A percentile compares a stretch with the other conserved stretches of the same genome.
Evolutionary conservation across 2,329 filamentous ascomycete species (phyloP).

Genomic region (Colletotrichum orbiculare): DNA sequence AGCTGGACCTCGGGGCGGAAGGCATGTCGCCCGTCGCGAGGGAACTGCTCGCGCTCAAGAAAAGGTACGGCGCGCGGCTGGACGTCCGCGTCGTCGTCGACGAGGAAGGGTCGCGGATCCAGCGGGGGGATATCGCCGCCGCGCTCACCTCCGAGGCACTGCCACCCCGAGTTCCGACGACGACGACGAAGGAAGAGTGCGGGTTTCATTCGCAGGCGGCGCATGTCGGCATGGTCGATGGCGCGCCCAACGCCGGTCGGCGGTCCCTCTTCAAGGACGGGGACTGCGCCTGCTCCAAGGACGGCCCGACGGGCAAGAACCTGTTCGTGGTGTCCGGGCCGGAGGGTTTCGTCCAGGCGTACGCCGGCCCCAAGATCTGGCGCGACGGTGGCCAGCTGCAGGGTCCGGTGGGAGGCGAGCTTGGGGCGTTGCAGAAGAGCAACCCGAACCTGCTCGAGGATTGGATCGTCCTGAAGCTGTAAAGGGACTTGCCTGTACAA

Average conservation of each 20-base stretch:
- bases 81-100: conserved; percentile 83
- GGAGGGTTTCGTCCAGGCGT: conserved; percentile 85
- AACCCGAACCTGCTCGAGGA: conserved; percentile 48
- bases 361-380: conserved; percentile 86
- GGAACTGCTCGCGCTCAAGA: conserved; percentile 73
- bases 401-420: conserved; percentile 76
- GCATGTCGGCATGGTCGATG: conserved; percentile 39
- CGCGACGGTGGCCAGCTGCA: conserved; percentile 77
- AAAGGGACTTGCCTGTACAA: conserved; percentile 16
- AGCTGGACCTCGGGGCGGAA: conserved; percentile 34
- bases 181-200: conserved; percentile 43
- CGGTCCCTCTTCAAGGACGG: conserved; percentile 7
- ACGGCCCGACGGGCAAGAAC: conserved; percentile 59
- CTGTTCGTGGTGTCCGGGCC: conserved; percentile 90
- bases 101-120: conserved; percentile 77
- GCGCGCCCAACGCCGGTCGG: conserved; percentile 33
- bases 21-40: conserved; percentile 63
- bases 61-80: conserved; percentile 65
- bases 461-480: conserved; percentile 67
- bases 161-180: conserved; percentile 47
- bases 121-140: conserved; percentile 58
- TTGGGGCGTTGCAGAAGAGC: conserved; percentile 68
- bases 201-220: conserved; percentile 44
- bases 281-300: conserved; percentile 41
- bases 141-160: conserved; percentile 39